Evolutionary conservation across 106 monocot genomes (phyloP), one percentile per base, ranked within the genome.

Genomic region (Dendrobium officinale): DNA sequence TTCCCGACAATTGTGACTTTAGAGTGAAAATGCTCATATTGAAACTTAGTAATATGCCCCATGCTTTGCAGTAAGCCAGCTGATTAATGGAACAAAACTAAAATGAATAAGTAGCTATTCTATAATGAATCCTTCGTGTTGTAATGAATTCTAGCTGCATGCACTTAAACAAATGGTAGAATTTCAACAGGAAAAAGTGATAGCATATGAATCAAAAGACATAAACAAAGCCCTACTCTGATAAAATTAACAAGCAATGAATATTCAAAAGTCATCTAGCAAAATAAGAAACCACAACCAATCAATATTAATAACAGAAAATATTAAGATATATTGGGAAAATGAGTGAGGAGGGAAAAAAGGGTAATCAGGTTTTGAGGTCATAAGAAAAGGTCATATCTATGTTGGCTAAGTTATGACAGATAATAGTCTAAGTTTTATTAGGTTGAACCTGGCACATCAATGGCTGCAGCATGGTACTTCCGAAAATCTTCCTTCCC

Each of bases 391-490:
- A 13, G 10, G 51, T 15, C 51, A 51, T 51, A 45, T 45, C 58
- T 58, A 66, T 66, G n/a, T 66, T 10, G 1, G n/a, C 64, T 26
- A 66, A 22, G 64, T 66, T 24, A 66, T 22, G 64, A 64, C 64
- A 66, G 9, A 10, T 7, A 66, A 26, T 66, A 55, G 18, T 26
- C 64, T 26, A 2, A 66, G 64, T 41, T 1, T 13, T 43, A 10
- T 78, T 33, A 18, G 31, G 43, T 26, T 10, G 42, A 84, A 98
- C 98, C 98, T 61, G 92, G 98, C 5, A 95, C 91, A 83, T 95
- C 95, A 86, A 99, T 87, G 15, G 95, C 95, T 43, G 98, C 73
- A 19, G 98, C 92, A 90, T 95, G 89, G 86, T 99, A 99, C 76
- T 92, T 95, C 42, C 88, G 77, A 58, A 99, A 99, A 2, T 95